Evolutionary conservation across 768 basidiomycete species (phyloP).

Genomic region (Lentinula raphanica): DNA sequence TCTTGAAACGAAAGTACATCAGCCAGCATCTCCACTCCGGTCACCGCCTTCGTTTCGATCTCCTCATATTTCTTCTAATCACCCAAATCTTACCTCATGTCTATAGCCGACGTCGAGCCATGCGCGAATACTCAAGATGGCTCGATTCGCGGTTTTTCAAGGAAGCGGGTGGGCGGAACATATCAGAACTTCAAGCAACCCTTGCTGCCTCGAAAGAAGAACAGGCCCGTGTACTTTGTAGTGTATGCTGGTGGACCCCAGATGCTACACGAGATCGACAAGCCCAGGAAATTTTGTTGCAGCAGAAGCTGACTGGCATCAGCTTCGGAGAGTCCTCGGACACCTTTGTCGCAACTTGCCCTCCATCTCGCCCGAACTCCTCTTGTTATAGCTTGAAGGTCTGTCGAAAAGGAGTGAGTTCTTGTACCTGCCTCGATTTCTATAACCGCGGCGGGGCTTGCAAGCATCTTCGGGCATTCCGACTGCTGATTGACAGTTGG

Average conservation of each 20-base stretch:
- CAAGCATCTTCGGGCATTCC: not conserved
- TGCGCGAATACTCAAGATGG: not conserved
- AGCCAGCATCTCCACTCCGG: constrained; percentile 18
- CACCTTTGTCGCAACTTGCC: too few species aligned
- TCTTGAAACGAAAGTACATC: constrained; percentile 22
- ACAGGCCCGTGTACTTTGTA: not conserved
- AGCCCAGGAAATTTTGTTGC: not conserved
- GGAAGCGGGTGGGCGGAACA: not conserved
- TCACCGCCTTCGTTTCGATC: too few species aligned
- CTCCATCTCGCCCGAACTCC: too few species aligned
- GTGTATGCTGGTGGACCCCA: not conserved
- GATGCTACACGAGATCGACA: not conserved
- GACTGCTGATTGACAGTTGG: not conserved
- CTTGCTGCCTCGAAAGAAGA: too few species aligned
- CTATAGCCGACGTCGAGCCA: not conserved
- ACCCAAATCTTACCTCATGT: constrained; percentile 9
- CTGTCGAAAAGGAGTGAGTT: too few species aligned
- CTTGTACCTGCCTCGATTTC: not conserved
- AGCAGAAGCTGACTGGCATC: too few species aligned
- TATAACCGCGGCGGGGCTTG: not conserved
- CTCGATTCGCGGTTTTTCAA: not conserved
- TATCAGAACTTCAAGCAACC: not conserved
- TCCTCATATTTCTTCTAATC: constrained; percentile 17
- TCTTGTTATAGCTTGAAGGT: too few species aligned
- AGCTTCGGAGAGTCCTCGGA: too few species aligned